Conservation (phyloP, 345 rosid species). For the Gynandropsis gynandra region DNA sequence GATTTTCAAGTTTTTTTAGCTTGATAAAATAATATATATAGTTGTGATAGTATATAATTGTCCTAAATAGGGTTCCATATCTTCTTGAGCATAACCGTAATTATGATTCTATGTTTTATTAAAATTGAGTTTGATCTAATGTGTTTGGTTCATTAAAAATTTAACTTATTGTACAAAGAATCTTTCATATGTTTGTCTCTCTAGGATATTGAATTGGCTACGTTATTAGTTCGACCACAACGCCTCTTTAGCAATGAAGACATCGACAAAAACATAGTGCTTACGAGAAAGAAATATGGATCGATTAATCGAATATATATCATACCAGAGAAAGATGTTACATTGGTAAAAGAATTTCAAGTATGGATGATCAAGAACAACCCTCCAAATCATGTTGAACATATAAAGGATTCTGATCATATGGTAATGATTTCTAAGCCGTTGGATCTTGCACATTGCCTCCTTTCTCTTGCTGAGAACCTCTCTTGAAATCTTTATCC, state of each 20-base stretch:
- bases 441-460: slow-evolving; percentile 19
- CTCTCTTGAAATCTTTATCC: slow-evolving; percentile 18
- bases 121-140: neutral
- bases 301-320: slow-evolving; percentile 40
- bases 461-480: slow-evolving; percentile 27
- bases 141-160: neutral
- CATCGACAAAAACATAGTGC: slow-evolving; percentile 28
- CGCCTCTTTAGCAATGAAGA: slow-evolving; percentile 33
- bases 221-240: slow-evolving; percentile 33
- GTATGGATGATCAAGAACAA: slow-evolving; percentile 41
- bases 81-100: no score
- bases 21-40: no score
- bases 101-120: no score
- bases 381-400: slow-evolving; percentile 39
- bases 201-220: slow-evolving; percentile 50
- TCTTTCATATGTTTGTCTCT: neutral
- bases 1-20: no score
- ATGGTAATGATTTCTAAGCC: slow-evolving; percentile 52
- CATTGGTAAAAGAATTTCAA: slow-evolving; percentile 21
- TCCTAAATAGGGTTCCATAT: no score
- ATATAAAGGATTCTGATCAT: slow-evolving; percentile 43
- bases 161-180: neutral
- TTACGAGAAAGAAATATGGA: slow-evolving; percentile 37
- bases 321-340: slow-evolving; percentile 31
- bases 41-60: no score